Conservation (phyloP, 2,329 filamentous ascomycete genomes). For the Orbilia oligospora region DNA sequence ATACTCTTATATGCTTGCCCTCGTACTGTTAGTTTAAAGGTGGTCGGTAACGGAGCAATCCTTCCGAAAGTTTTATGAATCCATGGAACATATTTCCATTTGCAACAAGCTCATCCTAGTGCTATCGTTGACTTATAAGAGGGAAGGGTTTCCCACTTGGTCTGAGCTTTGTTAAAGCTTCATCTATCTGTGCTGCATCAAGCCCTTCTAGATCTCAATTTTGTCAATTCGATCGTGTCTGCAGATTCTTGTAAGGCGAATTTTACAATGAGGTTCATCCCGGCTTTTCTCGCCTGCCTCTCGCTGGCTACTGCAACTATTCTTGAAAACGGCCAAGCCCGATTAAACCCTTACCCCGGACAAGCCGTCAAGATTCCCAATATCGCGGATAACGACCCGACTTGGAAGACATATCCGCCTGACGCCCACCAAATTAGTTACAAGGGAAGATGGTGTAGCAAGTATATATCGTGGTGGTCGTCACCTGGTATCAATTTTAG, state of each 20-base stretch:
- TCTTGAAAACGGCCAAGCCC: constrained; percentile 46
- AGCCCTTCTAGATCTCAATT: not conserved
- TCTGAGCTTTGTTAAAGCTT: constrained; percentile 2
- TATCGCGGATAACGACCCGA: constrained; percentile 50
- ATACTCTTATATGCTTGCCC: constrained; percentile 5
- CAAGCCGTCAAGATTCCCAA: constrained; percentile 46
- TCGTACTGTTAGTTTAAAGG: not conserved
- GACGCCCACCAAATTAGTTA: constrained; percentile 73
- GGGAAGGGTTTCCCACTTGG: not conserved
- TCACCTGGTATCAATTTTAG: constrained; percentile 73
- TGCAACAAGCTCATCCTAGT: not conserved
- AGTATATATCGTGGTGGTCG: constrained; percentile 75
- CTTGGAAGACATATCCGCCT: constrained; percentile 71
- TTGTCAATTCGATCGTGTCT: not conserved
- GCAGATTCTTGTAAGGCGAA: not conserved
- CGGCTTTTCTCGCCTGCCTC: constrained; percentile 37
- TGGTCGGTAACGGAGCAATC: constrained; percentile 41
- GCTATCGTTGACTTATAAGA: constrained; percentile 16
- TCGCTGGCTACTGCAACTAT: constrained; percentile 41
- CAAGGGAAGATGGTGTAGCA: constrained; percentile 76
- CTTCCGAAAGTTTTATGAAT: constrained; percentile 16
- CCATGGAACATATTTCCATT: constrained; percentile 7
- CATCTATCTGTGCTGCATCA: not conserved
- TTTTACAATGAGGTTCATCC: constrained; percentile 34
- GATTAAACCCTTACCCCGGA: constrained; percentile 53